Base-by-base conservation (phyloP, 2,329 filamentous ascomycete species). In the Atkinsonella texensis region DNA sequence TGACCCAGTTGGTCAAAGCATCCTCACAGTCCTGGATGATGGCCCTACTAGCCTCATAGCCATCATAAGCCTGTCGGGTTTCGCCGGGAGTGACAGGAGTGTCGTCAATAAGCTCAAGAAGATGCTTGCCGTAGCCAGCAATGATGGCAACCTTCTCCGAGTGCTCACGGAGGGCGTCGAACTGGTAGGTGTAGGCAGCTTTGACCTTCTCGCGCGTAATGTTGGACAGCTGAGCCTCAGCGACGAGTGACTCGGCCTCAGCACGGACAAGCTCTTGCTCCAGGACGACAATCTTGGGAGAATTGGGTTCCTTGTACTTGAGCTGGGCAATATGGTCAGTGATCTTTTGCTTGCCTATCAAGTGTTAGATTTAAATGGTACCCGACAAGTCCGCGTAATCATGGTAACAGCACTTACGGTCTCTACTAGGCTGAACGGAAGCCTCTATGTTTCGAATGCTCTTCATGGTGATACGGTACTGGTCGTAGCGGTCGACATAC, bases 11-110 rank as follows among this genome's bases (percentile, higher is more conserved):
- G 67, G 89, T 96, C 55, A 98, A 83, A 1, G 93, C 81, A 66
- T 97, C 90, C 72, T 98, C 93, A 69, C 93, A 98, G 70, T 98
- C 93, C 73, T 98, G 93, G 64, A 98, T 97, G 70, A 98, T 97
- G 57, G 87, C 91, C 74, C 96, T 97, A 79, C 88, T 95, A 56
- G 90, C 90, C 69, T 98, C 93, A 67, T 98, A 98, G 56, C 93
- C 93, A 64, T 98, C 93, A 65, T 98, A 98, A 1, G 93, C 90
- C 50, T 88, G 82, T 57, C 93, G 87, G 18, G 91, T 97, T 77
- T 98, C 93, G 60, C 93, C 93, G 23, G 93, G 93, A 6, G 93
- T 98, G 51, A 98, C 93, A 2, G 93, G 93, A 7, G 87, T 94
- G 66, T 98, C 93, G 65, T 98, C 93, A 58, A 98, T 84, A 46